Evolutionary conservation across 2,329 filamentous ascomycete genomes (phyloP).

Genomic region (Sporothrix variecibatus): DNA sequence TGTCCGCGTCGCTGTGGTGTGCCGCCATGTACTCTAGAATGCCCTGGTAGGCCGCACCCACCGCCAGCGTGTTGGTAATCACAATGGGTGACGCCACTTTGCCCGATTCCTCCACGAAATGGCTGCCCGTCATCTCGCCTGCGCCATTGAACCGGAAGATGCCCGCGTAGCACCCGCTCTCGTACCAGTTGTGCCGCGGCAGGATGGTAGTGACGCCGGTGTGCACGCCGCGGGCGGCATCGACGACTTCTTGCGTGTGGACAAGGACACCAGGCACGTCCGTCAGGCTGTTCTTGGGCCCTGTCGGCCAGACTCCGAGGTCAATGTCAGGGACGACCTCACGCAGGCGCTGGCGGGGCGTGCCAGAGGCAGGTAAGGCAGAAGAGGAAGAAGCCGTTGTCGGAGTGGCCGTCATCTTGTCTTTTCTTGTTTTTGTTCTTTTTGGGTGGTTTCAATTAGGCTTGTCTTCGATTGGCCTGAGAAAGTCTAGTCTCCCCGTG

Average conservation of each 20-base stretch:
- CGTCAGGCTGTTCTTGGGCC: conserved; percentile 53
- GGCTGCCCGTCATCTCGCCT: conserved; percentile 62
- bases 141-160: conserved; percentile 65
- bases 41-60: conserved; percentile 61
- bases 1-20: conserved; percentile 40
- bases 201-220: conserved; percentile 55
- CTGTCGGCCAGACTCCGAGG: conserved; percentile 47
- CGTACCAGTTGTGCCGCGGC: conserved; percentile 48
- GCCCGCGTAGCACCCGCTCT: conserved; percentile 46
- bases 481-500: neutral
- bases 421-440: neutral
- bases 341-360: conserved; percentile 41
- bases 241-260: conserved; percentile 47
- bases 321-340: conserved; percentile 48
- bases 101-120: conserved; percentile 64
- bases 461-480: neutral
- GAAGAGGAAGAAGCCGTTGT: neutral
- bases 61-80: conserved; percentile 59
- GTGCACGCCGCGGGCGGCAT: conserved; percentile 26
- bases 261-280: conserved; percentile 53
- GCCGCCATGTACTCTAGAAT: conserved; percentile 58
- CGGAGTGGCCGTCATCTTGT: neutral
- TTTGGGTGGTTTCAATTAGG: neutral
- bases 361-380: neutral
- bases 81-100: conserved; percentile 60